Evolutionary conservation across 495 filamentous ascomycete species (phyloP).

Genomic region (Penicillium maclennaniae): DNA sequence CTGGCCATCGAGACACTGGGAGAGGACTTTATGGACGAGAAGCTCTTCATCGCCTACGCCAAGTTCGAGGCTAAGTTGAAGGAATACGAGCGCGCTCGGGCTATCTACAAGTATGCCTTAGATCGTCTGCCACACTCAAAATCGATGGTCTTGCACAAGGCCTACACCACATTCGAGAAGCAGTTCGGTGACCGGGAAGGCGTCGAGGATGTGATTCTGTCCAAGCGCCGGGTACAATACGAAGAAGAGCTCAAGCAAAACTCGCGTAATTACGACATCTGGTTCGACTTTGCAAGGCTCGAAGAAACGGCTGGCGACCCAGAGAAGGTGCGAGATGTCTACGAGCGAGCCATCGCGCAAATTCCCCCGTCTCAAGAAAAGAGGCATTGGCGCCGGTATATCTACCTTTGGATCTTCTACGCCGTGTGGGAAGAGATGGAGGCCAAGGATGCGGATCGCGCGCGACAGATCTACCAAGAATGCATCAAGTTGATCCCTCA

Average conservation of each 20-base stretch:
- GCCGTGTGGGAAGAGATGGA: constrained; percentile 91
- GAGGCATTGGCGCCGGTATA: constrained; percentile 93
- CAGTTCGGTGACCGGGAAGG: constrained; percentile 93
- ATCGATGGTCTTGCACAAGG: constrained; percentile 78
- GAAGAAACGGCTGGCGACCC: constrained; percentile 79
- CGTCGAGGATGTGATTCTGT: constrained; percentile 89
- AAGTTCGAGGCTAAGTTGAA: constrained; percentile 90
- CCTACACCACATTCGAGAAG: constrained; percentile 97
- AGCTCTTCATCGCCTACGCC: constrained; percentile 88
- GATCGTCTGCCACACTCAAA: constrained; percentile 87
- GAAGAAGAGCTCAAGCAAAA: constrained; percentile 92
- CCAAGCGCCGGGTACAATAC: constrained; percentile 92
- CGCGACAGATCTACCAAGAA: constrained; percentile 85
- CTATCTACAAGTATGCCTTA: constrained; percentile 94
- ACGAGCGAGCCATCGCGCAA: constrained; percentile 94
- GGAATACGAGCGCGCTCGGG: constrained; percentile 90
- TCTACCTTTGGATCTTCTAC: constrained; percentile 98
- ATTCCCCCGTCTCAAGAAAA: constrained; percentile 95
- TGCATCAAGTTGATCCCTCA: constrained; percentile 87
- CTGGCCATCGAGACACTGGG: constrained; percentile 84
- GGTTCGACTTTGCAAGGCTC: constrained; percentile 91
- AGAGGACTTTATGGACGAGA: constrained; percentile 96
- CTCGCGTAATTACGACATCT: constrained; percentile 88
- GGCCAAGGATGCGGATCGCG: constrained; percentile 71
- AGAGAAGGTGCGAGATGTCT: constrained; percentile 83